Evolutionary conservation across 208 protist species (phyloP).

Genomic region (Wallacemonas sp.): DNA sequence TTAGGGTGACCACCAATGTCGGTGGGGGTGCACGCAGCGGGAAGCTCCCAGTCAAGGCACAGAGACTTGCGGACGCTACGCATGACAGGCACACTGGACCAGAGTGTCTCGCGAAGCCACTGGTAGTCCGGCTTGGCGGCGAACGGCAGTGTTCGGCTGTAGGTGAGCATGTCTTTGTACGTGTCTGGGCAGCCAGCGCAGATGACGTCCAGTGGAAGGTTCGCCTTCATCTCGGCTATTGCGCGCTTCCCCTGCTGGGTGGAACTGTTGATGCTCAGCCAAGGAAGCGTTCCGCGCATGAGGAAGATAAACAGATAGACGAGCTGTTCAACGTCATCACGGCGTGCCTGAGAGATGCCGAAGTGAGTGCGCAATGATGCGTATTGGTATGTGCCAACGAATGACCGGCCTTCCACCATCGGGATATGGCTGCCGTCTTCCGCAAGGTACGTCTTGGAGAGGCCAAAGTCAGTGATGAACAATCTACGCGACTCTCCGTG

Average conservation of each 20-base stretch:
- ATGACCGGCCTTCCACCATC: conserved; percentile 86
- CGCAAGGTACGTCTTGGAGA: conserved; percentile 77
- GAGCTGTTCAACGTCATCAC: conserved; percentile 91
- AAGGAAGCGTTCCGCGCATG: conserved; percentile 93
- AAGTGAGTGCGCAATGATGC: conserved; percentile 96
- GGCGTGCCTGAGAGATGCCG: conserved; percentile 88
- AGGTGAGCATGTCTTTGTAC: conserved; percentile 69
- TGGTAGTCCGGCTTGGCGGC: conserved; percentile 69
- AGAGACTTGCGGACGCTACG: neutral
- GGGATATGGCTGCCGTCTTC: conserved; percentile 61
- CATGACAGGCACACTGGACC: neutral
- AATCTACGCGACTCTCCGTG: conserved; percentile 75
- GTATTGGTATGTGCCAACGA: conserved; percentile 97
- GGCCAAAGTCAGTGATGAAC: conserved; percentile 95
- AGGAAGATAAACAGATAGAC: conserved; percentile 96
- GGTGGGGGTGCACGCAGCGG: neutral
- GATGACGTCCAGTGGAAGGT: conserved; percentile 48
- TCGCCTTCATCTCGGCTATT: conserved; percentile 63
- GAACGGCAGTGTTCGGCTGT: conserved; percentile 70
- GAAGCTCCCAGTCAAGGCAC: conserved; percentile 16
- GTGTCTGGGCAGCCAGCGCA: conserved; percentile 63
- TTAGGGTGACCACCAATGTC: no score
- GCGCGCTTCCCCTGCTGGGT: conserved; percentile 73
- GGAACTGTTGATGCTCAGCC: conserved; percentile 90
- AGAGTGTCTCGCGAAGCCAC: conserved; percentile 1